Evolutionary conservation across 768 basidiomycete species (phyloP), one percentile per base, ranked within the genome.

Genomic region (Mrakia frigida): DNA sequence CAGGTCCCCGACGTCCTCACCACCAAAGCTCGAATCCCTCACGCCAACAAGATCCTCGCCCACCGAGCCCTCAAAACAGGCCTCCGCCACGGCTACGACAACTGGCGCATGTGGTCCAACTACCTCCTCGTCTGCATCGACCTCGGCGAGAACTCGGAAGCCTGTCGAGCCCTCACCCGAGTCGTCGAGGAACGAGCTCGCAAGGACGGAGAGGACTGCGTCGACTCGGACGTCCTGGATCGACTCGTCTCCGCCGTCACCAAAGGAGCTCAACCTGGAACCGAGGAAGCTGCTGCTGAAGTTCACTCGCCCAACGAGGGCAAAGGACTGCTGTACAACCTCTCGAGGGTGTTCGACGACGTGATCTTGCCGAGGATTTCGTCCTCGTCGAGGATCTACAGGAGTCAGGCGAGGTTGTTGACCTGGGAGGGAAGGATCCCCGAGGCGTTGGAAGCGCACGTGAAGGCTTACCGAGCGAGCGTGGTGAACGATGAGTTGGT

Each of bases 81-180:
- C 1, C 87, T 98, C 77, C 90, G 89, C 80, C 88, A 87, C 83
- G 88, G 88, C 69, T 92, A 93, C 82, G 90, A 92, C 37, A 95
- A 94, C 81, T 98, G 96, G 95, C 88, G 93, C 28, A 95, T 99
- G 92, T 99, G 97, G 97, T 87, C 87, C 78, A 99, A 99, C 85
- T 98, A 94, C 86, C 94, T 93, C 90, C 86, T 97, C 81, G 90
- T 98, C 37, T 87, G 92, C 5, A 86, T 97, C 83, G 94, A 98
- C 79, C 91, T 98, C 28, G 96, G 95, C 10, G 94, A 98, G 82
- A 87, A 98, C 69, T 86, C 88, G 0, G 96, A 99, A 81, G 90
- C 93, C 0, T 90, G 89, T 76, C 90, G 92, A 53, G 96, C 95
- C 0, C 86, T 93, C 31, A 87, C 87, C 0, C 90, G 94, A 4